Base-by-base conservation (phyloP, 768 basidiomycete species). In the Suillus subalutaceus region DNA sequence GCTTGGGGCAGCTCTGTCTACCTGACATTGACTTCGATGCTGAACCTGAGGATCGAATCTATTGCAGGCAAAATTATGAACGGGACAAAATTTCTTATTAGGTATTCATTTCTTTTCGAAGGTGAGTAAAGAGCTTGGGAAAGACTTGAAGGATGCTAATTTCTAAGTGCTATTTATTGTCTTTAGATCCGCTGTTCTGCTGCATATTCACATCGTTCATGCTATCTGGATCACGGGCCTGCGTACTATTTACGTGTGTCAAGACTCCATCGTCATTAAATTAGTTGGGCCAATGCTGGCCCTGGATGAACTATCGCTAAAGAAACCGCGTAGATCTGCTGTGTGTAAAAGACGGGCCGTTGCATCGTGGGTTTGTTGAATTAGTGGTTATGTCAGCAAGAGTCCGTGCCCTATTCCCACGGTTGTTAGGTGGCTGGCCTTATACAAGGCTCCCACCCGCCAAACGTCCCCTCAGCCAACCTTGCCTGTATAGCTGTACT, bases 1-100 rank as follows among this genome's bases (percentile, higher is more conserved):
- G 90, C 0, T 81, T 93, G 15, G 89, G 82, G 26, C 90, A 92
- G 75, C 72, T 93, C 4, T 77, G 76, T 68, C 56, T 78, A 16
- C 76, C 76, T 38, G 77, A 73, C 9, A 55, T 77, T 16, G 70
- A 78, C 59, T 72, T 77, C 20, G 77, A 66, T 38, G 65, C 66
- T 30, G 72, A 68, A 26, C 57, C 43, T 23, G 74, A 74, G 41
- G 64, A 50, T 37, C 55, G 38, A 57, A 46, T 44, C 38, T 58
- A 16, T 32, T 35, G 46, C 41, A 18, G 26, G 18, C 46, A 13
- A 41, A 41, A 56, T 59, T n/a, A 64, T 59, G 38, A 59, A 15
- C 58, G 23, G 40, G 58, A 59, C 16, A 59, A 59, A 23, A 18
- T 40, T 18, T 41, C 58, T 18, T 26, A 26, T 57, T 57, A 57